Conservation (phyloP, 768 basidiomycete species). For the Macrolepiota dolichaula region DNA sequence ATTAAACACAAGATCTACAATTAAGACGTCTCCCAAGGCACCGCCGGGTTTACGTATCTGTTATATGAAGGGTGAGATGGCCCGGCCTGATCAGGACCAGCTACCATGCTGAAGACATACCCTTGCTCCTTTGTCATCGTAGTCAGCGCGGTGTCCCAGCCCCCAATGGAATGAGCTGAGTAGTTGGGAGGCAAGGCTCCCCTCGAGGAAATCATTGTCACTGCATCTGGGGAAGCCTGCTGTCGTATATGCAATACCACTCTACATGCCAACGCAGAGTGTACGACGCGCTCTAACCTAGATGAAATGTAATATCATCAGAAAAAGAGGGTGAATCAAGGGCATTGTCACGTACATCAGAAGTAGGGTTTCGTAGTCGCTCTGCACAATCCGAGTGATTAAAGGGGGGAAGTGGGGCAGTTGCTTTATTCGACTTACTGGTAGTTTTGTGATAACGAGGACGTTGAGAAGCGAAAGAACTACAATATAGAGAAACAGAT, state of each 20-base stretch:
- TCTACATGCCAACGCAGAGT: not conserved
- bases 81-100: not conserved
- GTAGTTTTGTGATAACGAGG: not conserved
- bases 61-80: not conserved
- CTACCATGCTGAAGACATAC: not conserved
- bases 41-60: not conserved
- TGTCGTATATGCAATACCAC: not conserved
- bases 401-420: not conserved
- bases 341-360: not conserved
- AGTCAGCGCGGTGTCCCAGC: not conserved
- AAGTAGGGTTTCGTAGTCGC: not conserved
- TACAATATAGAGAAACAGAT: not conserved
- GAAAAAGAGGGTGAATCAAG: not conserved
- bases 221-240: not conserved
- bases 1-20: not conserved
- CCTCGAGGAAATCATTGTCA: not conserved
- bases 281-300: not conserved
- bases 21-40: not conserved
- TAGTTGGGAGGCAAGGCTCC: not conserved
- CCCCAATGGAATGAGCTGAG: not conserved
- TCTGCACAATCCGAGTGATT: not conserved
- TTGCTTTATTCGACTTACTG: not conserved
- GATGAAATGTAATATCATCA: not conserved
- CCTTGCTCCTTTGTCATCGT: not conserved
- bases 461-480: not conserved